These are phyloP conservation scores for Aquilaria malaccensis DNA, from an alignment of 345 rosid species.

Conservation along the genomic window DNA sequence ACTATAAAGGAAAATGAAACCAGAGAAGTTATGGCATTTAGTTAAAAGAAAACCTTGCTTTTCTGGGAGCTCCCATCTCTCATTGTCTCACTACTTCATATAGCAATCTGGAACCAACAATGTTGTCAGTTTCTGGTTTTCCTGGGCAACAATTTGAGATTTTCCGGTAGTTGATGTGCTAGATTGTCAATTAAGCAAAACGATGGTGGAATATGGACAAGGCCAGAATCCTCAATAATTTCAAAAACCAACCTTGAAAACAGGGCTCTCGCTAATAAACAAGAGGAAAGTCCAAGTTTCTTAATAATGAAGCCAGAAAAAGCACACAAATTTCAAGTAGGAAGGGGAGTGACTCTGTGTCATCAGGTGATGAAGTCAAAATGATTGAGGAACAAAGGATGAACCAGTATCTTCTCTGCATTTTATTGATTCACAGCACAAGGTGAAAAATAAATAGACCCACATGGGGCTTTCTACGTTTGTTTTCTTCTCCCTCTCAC, in stretches of 20 bases:
- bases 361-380: constrained; percentile 25
- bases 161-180: constrained; percentile 13
- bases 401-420: constrained; percentile 23
- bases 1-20: constrained; percentile 13
- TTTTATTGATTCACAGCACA: constrained; percentile 13
- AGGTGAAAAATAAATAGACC: constrained; percentile 18
- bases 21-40: constrained; percentile 11
- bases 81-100: constrained; percentile 72
- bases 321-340: constrained; percentile 2
- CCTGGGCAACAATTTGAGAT: not conserved
- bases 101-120: constrained; percentile 19
- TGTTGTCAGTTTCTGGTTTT: constrained; percentile 2
- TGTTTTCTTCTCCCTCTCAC: constrained; percentile 5
- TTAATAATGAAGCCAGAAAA: constrained; percentile 7
- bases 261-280: constrained; percentile 2
- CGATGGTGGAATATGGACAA: not conserved
- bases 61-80: constrained; percentile 72
- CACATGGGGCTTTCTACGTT: constrained; percentile 15
- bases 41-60: constrained; percentile 54
- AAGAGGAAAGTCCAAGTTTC: constrained; percentile 6
- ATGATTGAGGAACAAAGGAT: constrained; percentile 19
- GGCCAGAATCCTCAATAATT: not conserved
- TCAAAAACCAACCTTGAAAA: constrained; percentile 15
- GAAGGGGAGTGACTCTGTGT: constrained; percentile 17
- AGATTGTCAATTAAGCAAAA: constrained; percentile 7